Percentiles rank a stretch among this genome's conserved stretches.
phyloP scores from a whole-genome alignment of 805 yeast species.

The Barnettozyma sucrosica region DNA sequence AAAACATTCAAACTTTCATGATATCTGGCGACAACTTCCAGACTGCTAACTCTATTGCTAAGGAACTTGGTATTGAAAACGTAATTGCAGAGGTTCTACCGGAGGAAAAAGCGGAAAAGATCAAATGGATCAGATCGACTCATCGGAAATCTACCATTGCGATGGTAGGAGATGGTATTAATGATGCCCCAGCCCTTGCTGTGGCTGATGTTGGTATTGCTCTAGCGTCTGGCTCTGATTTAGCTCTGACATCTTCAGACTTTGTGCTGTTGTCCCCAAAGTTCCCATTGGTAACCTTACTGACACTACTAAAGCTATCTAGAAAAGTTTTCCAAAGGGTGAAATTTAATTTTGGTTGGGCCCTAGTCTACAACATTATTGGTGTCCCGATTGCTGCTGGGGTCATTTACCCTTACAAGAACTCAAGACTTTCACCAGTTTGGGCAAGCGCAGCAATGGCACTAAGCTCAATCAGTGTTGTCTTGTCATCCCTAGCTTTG shows the following conservation, averaged over 20 bases:
- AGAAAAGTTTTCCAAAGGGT: constrained; percentile 46
- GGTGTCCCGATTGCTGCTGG: constrained; percentile 67
- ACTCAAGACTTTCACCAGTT: constrained; percentile 52
- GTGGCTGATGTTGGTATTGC: constrained; percentile 76
- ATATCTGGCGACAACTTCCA: constrained; percentile 66
- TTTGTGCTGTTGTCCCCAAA: constrained; percentile 57
- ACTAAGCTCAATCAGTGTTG: constrained; percentile 50
- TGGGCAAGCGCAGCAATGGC: constrained; percentile 72
- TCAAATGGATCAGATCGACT: constrained; percentile 48
- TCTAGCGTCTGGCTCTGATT: constrained; percentile 68
- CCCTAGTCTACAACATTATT: constrained; percentile 48
- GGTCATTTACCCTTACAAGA: constrained; percentile 49
- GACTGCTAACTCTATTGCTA: constrained; percentile 65
- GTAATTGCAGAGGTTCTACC: constrained; percentile 72
- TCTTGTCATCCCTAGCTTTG: constrained; percentile 48
- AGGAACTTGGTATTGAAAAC: constrained; percentile 52
- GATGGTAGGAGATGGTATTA: constrained; percentile 82
- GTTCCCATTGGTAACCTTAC: constrained; percentile 44
- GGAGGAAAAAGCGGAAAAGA: constrained; percentile 58
- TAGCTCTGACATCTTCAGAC: constrained; percentile 70
- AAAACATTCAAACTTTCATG: constrained; percentile 61
- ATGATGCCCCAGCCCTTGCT: constrained; percentile 77
- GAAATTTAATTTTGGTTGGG: constrained; percentile 55
- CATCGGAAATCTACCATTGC: constrained; percentile 36
- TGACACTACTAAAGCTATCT: constrained; percentile 49